Evolutionary conservation across 345 rosid genomes (phyloP).

Genomic region (Moricandia moricandioides): DNA sequence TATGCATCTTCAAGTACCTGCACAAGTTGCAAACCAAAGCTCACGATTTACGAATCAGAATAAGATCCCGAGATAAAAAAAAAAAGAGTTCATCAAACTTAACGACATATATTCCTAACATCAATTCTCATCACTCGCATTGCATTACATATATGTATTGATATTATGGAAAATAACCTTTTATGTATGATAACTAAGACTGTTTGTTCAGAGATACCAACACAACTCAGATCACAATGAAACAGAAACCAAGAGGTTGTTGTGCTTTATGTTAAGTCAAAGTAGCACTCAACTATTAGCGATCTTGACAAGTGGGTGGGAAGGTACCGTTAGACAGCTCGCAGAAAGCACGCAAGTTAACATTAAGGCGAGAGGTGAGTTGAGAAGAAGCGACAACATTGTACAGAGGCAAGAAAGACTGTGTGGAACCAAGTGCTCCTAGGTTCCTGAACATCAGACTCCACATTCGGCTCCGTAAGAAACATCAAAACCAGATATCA

Average conservation of each 20-base stretch:
- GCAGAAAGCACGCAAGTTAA: constrained; percentile 73
- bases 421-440: constrained; percentile 73
- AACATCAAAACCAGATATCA: too few relatives aligned
- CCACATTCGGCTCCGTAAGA: background rate
- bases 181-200: background rate
- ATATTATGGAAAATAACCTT: too few relatives aligned
- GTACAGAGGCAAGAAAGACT: constrained; percentile 74
- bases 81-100: background rate
- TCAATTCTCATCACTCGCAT: background rate
- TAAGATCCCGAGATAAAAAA: background rate
- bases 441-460: constrained; percentile 49
- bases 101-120: background rate
- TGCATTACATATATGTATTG: background rate
- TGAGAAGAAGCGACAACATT: constrained; percentile 41
- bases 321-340: constrained; percentile 99
- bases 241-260: too few relatives aligned
- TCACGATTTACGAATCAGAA: background rate
- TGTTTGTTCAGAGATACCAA: background rate
- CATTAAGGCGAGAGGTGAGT: constrained; percentile 65
- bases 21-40: background rate
- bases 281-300: constrained; percentile 89
- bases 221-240: background rate
- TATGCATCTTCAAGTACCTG: constrained; percentile 26
- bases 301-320: constrained; percentile 92
- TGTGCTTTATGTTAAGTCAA: too few relatives aligned